Conservation (phyloP, 192 early-diverging fungal genomes). For the Dissophora globulifera region DNA sequence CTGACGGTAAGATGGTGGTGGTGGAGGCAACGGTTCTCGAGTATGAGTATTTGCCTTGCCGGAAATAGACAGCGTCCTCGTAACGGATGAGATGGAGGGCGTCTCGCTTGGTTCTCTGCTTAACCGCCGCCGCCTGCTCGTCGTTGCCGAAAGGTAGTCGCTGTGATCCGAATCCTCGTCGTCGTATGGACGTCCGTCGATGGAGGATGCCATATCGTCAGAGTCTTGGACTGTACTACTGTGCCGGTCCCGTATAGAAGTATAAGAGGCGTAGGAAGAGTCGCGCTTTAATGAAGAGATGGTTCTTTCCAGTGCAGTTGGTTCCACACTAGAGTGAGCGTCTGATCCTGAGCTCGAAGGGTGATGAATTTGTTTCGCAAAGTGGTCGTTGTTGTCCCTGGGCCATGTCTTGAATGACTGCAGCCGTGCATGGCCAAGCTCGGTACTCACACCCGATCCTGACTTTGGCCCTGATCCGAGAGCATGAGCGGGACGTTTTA, state of each 20-base stretch:
- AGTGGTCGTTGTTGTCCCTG: background rate
- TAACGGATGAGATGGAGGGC: conserved; percentile 15
- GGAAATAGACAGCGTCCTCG: conserved; percentile 22
- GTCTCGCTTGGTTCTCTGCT: conserved; percentile 25
- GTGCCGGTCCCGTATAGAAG: background rate
- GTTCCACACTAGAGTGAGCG: background rate
- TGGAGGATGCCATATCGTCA: conserved; percentile 13
- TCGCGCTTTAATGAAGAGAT: conserved; percentile 9
- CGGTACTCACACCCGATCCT: background rate
- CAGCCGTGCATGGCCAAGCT: too few relatives aligned
- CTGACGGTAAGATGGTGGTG: background rate
- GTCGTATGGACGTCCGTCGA: conserved; percentile 1
- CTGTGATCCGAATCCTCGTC: conserved; percentile 23
- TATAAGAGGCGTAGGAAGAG: background rate
- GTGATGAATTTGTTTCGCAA: background rate
- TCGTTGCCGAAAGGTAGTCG: background rate
- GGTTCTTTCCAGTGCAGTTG: background rate
- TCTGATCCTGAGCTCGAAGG: conserved; percentile 4
- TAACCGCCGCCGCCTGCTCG: background rate
- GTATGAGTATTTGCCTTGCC: background rate
- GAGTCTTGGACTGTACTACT: background rate
- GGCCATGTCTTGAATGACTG: too few relatives aligned
- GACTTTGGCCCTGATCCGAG: background rate
- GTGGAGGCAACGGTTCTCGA: background rate
- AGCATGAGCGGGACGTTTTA: background rate